Evolutionary conservation across 768 basidiomycete species (phyloP).

Genomic region (Mycena maculata): DNA sequence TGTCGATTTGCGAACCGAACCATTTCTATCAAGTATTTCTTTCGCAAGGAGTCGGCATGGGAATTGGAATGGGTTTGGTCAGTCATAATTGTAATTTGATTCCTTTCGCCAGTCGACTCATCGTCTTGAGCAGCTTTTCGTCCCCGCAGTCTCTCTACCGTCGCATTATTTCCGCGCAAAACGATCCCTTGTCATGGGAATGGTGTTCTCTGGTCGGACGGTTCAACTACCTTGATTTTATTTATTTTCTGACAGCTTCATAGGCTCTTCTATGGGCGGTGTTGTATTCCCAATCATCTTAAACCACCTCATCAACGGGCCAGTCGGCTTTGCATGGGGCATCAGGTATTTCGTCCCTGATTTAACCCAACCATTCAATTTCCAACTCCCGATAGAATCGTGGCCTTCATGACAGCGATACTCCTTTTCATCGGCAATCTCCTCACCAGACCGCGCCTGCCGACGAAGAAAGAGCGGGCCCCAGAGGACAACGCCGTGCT

Average conservation of each 20-base stretch:
- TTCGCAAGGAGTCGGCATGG: constrained; percentile 47
- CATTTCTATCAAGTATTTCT: constrained; percentile 43
- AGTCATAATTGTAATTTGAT: background rate
- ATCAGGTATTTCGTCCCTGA: constrained; percentile 17
- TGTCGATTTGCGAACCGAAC: constrained; percentile 40
- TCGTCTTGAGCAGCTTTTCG: constrained; percentile 41
- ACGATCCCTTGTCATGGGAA: constrained; percentile 52
- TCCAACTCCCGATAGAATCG: constrained; percentile 10
- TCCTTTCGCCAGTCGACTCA: background rate
- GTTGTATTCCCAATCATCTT: constrained; percentile 52
- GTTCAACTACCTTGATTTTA: background rate
- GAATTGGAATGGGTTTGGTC: constrained; percentile 45
- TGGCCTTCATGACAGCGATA: constrained; percentile 28
- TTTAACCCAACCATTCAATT: background rate
- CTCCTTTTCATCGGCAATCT: constrained; percentile 33
- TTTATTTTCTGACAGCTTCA: constrained; percentile 29
- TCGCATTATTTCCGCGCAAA: constrained; percentile 51
- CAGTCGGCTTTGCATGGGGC: constrained; percentile 29
- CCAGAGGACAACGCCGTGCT: constrained; percentile 32
- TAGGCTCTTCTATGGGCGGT: constrained; percentile 51
- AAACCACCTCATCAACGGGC: constrained; percentile 41
- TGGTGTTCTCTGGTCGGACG: constrained; percentile 50
- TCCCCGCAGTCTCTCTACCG: constrained; percentile 52
- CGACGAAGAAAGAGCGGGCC: constrained; percentile 32
- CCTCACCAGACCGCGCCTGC: constrained; percentile 28